A percentile compares a stretch with the other conserved stretches of the same genome.
Evolutionary conservation across 2,329 filamentous ascomycete species (phyloP).

Genomic region (Calcarisporium arbuscula): DNA sequence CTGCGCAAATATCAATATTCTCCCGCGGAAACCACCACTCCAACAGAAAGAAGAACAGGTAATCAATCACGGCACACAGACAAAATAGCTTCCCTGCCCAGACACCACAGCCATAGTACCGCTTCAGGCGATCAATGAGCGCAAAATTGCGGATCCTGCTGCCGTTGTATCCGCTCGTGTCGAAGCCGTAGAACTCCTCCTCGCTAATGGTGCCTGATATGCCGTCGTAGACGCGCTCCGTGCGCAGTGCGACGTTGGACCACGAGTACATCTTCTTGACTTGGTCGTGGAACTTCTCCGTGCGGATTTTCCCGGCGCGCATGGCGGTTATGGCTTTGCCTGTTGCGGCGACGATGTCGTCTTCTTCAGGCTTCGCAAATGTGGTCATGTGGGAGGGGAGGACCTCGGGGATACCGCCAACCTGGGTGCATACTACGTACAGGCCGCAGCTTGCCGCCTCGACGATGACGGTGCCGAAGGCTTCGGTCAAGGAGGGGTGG

Average conservation of each 20-base stretch:
- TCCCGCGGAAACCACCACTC: slow-evolving; percentile 82
- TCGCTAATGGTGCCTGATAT: slow-evolving; percentile 82
- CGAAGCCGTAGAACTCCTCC: slow-evolving; percentile 81
- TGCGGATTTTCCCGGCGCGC: slow-evolving; percentile 78
- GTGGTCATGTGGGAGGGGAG: slow-evolving; percentile 95
- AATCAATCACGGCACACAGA: slow-evolving; percentile 89
- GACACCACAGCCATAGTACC: slow-evolving; percentile 96
- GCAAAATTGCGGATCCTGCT: slow-evolving; percentile 78
- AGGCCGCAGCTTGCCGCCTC: slow-evolving; percentile 93
- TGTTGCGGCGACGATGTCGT: slow-evolving; percentile 86
- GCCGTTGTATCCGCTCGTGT: slow-evolving; percentile 62
- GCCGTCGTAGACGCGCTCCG: slow-evolving; percentile 90
- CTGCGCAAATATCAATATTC: slow-evolving; percentile 79
- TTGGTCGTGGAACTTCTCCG: slow-evolving; percentile 92
- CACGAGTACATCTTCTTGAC: slow-evolving; percentile 99
- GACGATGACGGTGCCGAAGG: slow-evolving; percentile 96
- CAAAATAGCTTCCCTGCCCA: slow-evolving; percentile 99
- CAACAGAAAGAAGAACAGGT: slow-evolving; percentile 79
- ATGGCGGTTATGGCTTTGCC: slow-evolving; percentile 82
- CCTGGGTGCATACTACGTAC: slow-evolving; percentile 93
- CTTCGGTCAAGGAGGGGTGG: slow-evolving; percentile 90
- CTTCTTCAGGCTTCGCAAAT: slow-evolving; percentile 94
- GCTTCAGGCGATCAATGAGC: slow-evolving; percentile 87
- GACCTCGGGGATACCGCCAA: slow-evolving; percentile 95
- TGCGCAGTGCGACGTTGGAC: slow-evolving; percentile 90